phyloP scores from a whole-genome alignment of 1,139 yeast genomes.

The Blastobotrys proliferans region DNA sequence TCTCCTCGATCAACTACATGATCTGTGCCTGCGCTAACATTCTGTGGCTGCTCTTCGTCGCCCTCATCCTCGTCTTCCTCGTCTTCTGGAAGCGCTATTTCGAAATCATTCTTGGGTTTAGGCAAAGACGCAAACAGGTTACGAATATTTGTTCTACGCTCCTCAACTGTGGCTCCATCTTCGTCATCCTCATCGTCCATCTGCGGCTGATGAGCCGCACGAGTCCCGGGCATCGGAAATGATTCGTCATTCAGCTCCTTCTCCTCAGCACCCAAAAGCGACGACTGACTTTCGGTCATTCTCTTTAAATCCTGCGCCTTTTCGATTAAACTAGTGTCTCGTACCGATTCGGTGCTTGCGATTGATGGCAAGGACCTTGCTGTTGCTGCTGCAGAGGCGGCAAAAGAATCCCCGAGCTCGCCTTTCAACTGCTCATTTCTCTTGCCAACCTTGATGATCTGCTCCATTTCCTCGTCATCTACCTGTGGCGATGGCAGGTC shows the following conservation, averaged over 20 bases:
- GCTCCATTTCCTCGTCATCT: slow-evolving; percentile 34
- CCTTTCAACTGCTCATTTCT: slow-evolving; percentile 8
- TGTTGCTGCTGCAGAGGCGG: not conserved
- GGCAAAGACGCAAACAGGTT: slow-evolving; percentile 40
- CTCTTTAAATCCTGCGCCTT: slow-evolving; percentile 31
- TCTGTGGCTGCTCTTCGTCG: slow-evolving; percentile 8
- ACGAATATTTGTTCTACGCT: not conserved
- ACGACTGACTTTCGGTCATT: slow-evolving; percentile 30
- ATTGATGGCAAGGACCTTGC: not conserved
- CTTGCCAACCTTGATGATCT: slow-evolving; percentile 27
- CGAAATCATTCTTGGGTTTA: slow-evolving; percentile 56
- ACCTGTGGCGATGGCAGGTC: slow-evolving; percentile 52
- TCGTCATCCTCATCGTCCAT: not conserved
- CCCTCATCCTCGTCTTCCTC: slow-evolving; percentile 24
- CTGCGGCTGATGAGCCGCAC: not conserved
- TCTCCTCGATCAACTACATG: slow-evolving; percentile 38
- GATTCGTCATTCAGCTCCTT: not conserved
- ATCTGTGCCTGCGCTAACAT: slow-evolving; percentile 14
- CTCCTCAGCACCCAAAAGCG: slow-evolving; percentile 29
- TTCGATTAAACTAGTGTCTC: not conserved
- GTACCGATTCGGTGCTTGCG: too few species aligned
- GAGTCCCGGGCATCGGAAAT: not conserved
- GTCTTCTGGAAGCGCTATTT: slow-evolving; percentile 40
- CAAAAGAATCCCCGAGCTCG: not conserved
- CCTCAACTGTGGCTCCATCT: not conserved